Evolutionary conservation across 1,284 basidiomycete species (phyloP).

Genomic region (Amylostereum chailletii): DNA sequence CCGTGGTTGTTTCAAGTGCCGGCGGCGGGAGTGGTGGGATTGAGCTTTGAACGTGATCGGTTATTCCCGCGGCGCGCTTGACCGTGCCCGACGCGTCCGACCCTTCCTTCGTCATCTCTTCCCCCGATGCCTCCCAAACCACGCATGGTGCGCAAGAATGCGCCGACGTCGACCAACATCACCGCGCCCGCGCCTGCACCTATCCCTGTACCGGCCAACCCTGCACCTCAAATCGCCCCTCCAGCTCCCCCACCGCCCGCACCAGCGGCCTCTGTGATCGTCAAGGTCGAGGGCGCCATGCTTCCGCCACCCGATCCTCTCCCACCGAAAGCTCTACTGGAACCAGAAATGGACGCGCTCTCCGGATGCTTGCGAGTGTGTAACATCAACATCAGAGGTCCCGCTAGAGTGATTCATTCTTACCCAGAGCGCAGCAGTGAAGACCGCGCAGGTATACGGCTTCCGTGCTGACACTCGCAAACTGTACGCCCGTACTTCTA

Average conservation of each 20-base stretch:
- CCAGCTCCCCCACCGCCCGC: not conserved
- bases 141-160: conserved; percentile 12
- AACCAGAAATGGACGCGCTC: conserved; percentile 53
- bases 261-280: not conserved
- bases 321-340: conserved; percentile 39
- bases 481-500: conserved; percentile 36
- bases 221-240: not conserved
- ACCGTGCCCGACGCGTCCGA: not conserved
- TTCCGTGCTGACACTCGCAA: conserved; percentile 57
- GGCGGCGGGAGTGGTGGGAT: too few relatives aligned
- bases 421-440: conserved; percentile 52
- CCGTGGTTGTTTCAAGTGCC: too few relatives aligned
- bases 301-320: conserved; percentile 50
- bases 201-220: not conserved
- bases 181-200: not conserved
- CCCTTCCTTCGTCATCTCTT: not conserved
- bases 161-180: not conserved
- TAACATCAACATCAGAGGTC: not conserved
- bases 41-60: too few relatives aligned
- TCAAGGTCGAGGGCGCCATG: conserved; percentile 31
- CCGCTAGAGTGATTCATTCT: not conserved
- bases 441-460: conserved; percentile 58
- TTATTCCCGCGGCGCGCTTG: not conserved
- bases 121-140: conserved; percentile 13
- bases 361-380: conserved; percentile 47